These are phyloP conservation scores for Trichaptum fuscoviolaceum DNA, from an alignment of 768 basidiomycete species.

Conservation along the genomic window DNA sequence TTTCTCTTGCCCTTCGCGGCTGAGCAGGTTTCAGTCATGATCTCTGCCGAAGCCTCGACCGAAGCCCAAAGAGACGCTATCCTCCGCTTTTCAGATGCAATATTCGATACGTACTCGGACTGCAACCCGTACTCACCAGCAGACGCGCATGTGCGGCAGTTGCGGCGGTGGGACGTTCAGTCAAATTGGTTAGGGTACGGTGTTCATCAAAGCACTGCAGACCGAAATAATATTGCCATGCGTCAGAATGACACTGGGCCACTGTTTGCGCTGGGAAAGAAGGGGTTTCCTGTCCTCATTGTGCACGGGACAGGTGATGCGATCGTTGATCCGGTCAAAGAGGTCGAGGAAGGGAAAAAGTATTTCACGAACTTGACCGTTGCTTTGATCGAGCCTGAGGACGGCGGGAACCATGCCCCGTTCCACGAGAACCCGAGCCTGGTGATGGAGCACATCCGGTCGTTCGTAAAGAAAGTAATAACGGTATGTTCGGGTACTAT, in stretches of 20 bases:
- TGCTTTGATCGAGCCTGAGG: background rate
- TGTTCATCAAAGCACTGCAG: background rate
- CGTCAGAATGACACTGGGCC: constrained; percentile 22
- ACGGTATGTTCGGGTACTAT: too few relatives aligned
- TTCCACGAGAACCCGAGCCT: constrained; percentile 21
- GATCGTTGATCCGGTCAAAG: constrained; percentile 18
- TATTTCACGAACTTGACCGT: background rate
- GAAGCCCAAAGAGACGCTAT: background rate
- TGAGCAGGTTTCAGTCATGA: background rate
- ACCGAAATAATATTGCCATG: background rate
- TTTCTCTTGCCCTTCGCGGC: background rate
- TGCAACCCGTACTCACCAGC: background rate
- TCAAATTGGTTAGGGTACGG: background rate
- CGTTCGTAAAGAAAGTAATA: background rate
- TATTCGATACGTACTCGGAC: background rate
- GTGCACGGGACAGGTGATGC: constrained; percentile 25
- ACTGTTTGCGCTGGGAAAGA: constrained; percentile 22
- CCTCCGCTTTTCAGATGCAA: background rate
- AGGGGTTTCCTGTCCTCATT: constrained; percentile 22
- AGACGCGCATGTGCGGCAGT: background rate
- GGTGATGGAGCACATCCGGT: constrained; percentile 18
- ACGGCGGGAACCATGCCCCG: background rate
- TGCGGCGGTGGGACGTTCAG: background rate
- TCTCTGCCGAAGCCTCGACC: background rate
- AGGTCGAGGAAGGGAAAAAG: constrained; percentile 18